Base-by-base conservation (phyloP, 1,284 basidiomycete species). In the Austroboletus sp. region DNA sequence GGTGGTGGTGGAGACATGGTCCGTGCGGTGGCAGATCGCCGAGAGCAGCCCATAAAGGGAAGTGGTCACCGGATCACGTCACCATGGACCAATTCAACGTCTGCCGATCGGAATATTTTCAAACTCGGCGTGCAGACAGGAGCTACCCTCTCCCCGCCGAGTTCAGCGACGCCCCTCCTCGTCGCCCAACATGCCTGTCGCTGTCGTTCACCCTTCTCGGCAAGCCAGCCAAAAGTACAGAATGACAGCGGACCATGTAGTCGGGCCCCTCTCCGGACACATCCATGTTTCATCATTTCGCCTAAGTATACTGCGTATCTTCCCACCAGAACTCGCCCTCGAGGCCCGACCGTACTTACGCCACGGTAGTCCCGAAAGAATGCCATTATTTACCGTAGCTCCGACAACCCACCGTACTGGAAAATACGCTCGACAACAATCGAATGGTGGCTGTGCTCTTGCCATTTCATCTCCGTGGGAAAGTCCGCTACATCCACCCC, bases 31-130 rank as follows among this genome's bases (percentile, higher is more conserved):
- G 60, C 58, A 62, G 52, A 57, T 52, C 48, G 44, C 40, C 33
- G 45, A 37, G 50, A 40, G 13, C 3, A 42, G 32, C 27, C 63
- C 48, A 42, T 40, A 48, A 40, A 39, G 11, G 50, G 51, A 32
- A 32, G 31, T 13, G 13, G 49, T 58, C 58, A 61, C 52, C 60
- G 60, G 62, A 66, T 62, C 60, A 62, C 60, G 62, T 66, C 61
- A 29, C 12, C 27, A 57, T 57, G 15, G 16, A 27, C 49, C 42
- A 52, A 57, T 62, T 53, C 52, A 55, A 60, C 48, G 15, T 15
- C 52, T 58, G 60, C 60, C 58, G 57, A 58, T 58, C 57, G 60
- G 43, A 48, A 59, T 43, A 57, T 52, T 62, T 55, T 43, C 40
- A 55, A 57, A 53, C 31, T 32, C 11, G 12, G 31, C 31, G 6